Percentiles rank a stretch among this genome's conserved stretches.
phyloP scores from a whole-genome alignment of 2,329 filamentous ascomycete genomes.

The Beauveria caledonica region DNA sequence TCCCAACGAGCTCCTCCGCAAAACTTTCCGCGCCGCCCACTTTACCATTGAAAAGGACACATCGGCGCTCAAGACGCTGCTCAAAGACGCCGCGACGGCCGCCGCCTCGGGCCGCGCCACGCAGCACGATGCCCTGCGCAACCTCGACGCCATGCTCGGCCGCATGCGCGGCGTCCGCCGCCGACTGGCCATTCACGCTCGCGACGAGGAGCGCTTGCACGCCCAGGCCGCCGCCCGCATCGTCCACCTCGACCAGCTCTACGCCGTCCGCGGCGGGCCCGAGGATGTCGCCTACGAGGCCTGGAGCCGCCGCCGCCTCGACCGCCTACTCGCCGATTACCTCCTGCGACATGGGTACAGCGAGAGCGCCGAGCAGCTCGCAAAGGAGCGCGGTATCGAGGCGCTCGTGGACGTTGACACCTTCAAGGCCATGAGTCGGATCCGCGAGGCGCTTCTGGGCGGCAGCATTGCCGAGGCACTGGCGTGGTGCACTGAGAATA shows the following conservation, averaged over 20 bases:
- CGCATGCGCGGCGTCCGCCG: constrained; percentile 82
- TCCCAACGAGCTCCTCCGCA: constrained; percentile 83
- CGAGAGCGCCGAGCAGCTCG: constrained; percentile 66
- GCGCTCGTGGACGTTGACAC: constrained; percentile 83
- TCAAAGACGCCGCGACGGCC: constrained; percentile 57
- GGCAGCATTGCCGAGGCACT: constrained; percentile 72
- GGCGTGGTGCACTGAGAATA: constrained; percentile 88
- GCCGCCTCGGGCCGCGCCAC: constrained; percentile 55
- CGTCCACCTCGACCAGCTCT: constrained; percentile 71
- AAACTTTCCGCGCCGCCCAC: constrained; percentile 86
- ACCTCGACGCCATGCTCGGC: constrained; percentile 75
- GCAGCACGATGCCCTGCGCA: constrained; percentile 65
- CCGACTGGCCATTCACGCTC: constrained; percentile 69
- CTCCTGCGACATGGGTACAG: constrained; percentile 76
- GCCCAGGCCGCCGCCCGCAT: constrained; percentile 68
- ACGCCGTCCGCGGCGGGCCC: constrained; percentile 67
- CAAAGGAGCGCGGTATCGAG: constrained; percentile 65
- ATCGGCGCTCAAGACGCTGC: constrained; percentile 49
- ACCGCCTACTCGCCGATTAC: constrained; percentile 87
- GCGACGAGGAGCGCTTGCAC: constrained; percentile 73
- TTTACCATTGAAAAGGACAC: constrained; percentile 67
- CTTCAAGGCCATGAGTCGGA: constrained; percentile 72
- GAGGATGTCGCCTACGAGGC: constrained; percentile 90
- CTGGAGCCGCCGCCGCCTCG: constrained; percentile 76
- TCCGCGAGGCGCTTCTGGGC: constrained; percentile 62